Evolutionary conservation across 331 rosid species (phyloP).

Genomic region (Acacia pycnantha): DNA sequence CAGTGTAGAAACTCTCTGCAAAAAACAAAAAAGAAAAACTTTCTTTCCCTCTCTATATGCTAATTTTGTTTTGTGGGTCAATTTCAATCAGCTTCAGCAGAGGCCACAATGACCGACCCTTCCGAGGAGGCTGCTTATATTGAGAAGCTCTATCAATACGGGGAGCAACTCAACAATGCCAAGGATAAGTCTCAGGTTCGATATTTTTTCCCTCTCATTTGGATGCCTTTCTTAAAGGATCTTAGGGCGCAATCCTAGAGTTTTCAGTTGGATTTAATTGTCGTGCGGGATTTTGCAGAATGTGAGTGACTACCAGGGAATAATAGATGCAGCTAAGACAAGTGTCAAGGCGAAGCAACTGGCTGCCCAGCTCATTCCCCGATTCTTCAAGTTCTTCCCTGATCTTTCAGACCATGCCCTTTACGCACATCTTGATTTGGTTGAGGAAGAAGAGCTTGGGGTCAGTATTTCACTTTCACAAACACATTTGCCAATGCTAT

Average conservation of each 20-base stretch:
- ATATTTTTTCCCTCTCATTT: not conserved
- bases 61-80: conserved; percentile 31
- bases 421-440: conserved; percentile 85
- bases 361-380: conserved; percentile 97
- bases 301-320: conserved; percentile 82
- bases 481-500: not conserved
- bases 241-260: not conserved
- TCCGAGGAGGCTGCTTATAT: conserved; percentile 74
- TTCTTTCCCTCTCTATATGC: not conserved
- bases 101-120: conserved; percentile 64
- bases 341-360: conserved; percentile 95
- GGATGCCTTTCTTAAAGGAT: conserved; percentile 17
- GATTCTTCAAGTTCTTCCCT: conserved; percentile 95
- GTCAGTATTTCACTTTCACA: conserved; percentile 42
- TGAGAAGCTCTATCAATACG: conserved; percentile 93
- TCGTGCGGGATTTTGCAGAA: conserved; percentile 44
- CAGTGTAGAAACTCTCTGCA: not conserved
- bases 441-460: conserved; percentile 96
- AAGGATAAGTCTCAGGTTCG: conserved; percentile 88
- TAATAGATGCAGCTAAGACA: conserved; percentile 83
- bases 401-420: conserved; percentile 83
- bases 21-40: not conserved
- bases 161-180: conserved; percentile 87
- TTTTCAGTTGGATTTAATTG: conserved; percentile 16
- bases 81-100: conserved; percentile 42